A percentile compares a stretch with the other conserved stretches of the same genome.
These are phyloP conservation scores for Poronia punctata DNA, from an alignment of 495 filamentous ascomycete species.

Conservation along the genomic window DNA sequence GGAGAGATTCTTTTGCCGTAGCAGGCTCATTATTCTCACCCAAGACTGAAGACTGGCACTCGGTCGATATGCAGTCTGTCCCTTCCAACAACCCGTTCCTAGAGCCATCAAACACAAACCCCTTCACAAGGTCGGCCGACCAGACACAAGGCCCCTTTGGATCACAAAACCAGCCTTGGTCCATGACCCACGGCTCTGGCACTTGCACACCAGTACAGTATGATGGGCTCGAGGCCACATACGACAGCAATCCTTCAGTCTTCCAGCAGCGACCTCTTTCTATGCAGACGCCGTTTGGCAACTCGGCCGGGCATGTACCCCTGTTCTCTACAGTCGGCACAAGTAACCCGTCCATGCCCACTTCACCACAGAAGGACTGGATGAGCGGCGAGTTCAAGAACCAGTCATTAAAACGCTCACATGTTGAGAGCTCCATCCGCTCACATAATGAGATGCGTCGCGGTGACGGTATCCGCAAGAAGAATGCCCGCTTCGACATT, in stretches of 20 bases:
- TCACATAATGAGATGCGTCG: slow-evolving; percentile 74
- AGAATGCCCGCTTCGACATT: slow-evolving; percentile 98
- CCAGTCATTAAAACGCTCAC: slow-evolving; percentile 63
- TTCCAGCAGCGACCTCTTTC: slow-evolving; percentile 44
- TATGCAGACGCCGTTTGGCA: slow-evolving; percentile 49
- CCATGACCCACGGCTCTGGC: slow-evolving; percentile 53
- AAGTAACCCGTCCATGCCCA: slow-evolving; percentile 38
- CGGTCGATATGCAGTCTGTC: slow-evolving; percentile 49
- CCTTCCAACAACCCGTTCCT: slow-evolving; percentile 57
- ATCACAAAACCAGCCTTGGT: slow-evolving; percentile 47
- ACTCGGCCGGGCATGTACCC: slow-evolving; percentile 38
- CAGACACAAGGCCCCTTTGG: slow-evolving; percentile 30
- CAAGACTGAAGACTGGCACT: slow-evolving; percentile 66
- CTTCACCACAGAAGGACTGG: slow-evolving; percentile 50
- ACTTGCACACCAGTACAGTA: slow-evolving; percentile 47
- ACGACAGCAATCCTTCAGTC: slow-evolving; percentile 47
- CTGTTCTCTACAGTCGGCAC: slow-evolving; percentile 44
- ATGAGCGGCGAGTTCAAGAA: slow-evolving; percentile 49
- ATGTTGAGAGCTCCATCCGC: slow-evolving; percentile 65
- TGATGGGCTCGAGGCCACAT: slow-evolving; percentile 58
- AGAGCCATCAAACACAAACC: slow-evolving; percentile 48
- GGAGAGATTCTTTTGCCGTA: slow-evolving; percentile 67
- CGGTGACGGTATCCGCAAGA: slow-evolving; percentile 95
- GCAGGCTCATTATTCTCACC: slow-evolving; percentile 62
- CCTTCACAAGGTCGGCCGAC: slow-evolving; percentile 28